A percentile compares a stretch with the other conserved stretches of the same genome.
Evolutionary conservation across 225 moss, liverwort and hornwort genomes (phyloP).

Genomic region (Marchantia polymorpha): DNA sequence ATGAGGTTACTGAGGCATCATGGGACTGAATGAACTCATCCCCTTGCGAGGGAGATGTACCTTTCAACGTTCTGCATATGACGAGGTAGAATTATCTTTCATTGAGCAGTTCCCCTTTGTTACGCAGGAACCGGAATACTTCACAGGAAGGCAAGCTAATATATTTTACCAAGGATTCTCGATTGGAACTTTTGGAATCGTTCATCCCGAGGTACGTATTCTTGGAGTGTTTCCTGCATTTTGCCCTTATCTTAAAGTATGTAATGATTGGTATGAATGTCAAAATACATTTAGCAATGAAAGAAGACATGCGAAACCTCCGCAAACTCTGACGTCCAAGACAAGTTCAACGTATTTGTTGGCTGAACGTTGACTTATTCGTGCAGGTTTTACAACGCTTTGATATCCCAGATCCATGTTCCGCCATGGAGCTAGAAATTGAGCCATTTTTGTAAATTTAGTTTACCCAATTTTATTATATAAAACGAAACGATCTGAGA

Average conservation of each 20-base stretch:
- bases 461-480: neutral
- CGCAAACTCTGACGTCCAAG: neutral
- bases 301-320: neutral
- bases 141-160: slow-evolving; percentile 82
- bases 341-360: neutral
- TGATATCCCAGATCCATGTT: slow-evolving; percentile 90
- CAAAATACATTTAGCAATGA: no score
- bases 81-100: neutral
- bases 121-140: slow-evolving; percentile 89
- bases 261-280: no score
- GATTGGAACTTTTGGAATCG: slow-evolving; percentile 83
- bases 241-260: no score
- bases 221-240: neutral
- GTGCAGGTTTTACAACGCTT: slow-evolving; percentile 87
- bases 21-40: no score
- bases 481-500: neutral
- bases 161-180: slow-evolving; percentile 54
- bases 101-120: neutral
- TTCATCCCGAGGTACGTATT: slow-evolving; percentile 69
- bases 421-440: slow-evolving; percentile 75
- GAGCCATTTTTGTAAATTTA: slow-evolving; percentile 58
- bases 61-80: no score
- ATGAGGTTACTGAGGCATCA: no score
- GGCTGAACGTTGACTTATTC: neutral
- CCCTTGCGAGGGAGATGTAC: no score